phyloP scores from a whole-genome alignment of 2,329 filamentous ascomycete genomes.

The Aspergillus novofumigatus region DNA sequence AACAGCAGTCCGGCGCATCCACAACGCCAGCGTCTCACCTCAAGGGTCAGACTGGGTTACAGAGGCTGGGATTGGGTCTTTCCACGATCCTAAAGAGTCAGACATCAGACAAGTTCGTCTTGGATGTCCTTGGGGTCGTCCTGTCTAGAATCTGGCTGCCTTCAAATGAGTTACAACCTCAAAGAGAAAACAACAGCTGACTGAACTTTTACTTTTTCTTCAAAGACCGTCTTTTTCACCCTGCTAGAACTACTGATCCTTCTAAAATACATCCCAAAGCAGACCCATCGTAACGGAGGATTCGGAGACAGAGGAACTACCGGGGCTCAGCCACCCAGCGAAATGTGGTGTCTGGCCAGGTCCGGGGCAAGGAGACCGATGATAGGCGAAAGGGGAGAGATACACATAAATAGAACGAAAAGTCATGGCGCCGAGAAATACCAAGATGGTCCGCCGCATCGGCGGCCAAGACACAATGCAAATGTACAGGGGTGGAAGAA shows the following conservation, averaged over 20 bases:
- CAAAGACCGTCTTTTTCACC: background rate
- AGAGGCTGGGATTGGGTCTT: background rate
- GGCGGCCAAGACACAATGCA: constrained; percentile 30
- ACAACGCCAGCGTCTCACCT: constrained; percentile 6
- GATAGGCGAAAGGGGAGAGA: constrained; percentile 6
- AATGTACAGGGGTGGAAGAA: constrained; percentile 25
- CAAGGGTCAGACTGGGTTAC: background rate
- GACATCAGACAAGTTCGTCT: background rate
- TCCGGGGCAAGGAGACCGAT: constrained; percentile 4
- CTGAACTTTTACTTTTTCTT: background rate
- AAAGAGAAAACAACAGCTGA: background rate
- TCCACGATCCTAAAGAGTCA: background rate
- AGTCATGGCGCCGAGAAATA: constrained; percentile 32
- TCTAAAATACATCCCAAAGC: constrained; percentile 11
- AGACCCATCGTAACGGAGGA: constrained; percentile 1
- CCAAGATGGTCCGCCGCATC: constrained; percentile 25
- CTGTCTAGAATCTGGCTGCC: background rate
- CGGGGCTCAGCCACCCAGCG: background rate
- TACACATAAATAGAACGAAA: constrained; percentile 9
- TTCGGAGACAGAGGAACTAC: constrained; percentile 3
- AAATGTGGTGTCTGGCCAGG: background rate
- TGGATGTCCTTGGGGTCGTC: background rate
- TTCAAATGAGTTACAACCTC: background rate
- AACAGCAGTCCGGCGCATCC: constrained; percentile 2
- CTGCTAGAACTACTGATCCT: constrained; percentile 2